These are phyloP conservation scores for Hygrophila difformis DNA, from an alignment of 257 asterid species.

Conservation along the genomic window DNA sequence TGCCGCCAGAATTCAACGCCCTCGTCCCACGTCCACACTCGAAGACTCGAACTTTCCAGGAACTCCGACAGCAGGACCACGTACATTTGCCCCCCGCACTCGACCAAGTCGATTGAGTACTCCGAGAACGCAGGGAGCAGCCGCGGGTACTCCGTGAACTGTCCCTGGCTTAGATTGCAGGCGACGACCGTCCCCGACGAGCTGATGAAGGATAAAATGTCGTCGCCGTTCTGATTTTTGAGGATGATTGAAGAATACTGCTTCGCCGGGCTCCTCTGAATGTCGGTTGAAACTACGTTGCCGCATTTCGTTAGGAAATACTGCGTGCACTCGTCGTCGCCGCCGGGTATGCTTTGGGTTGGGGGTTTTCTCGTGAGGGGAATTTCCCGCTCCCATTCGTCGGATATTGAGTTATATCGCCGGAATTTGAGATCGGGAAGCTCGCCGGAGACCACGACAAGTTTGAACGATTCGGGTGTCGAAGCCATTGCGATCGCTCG, in stretches of 20 bases:
- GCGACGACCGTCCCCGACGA: slow-evolving; percentile 50
- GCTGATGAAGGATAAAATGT: slow-evolving; percentile 50
- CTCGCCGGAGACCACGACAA: slow-evolving; percentile 44
- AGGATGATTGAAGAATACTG: slow-evolving; percentile 59
- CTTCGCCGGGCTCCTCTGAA: slow-evolving; percentile 71
- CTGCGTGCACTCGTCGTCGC: slow-evolving; percentile 24
- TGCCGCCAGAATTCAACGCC: slow-evolving; percentile 37
- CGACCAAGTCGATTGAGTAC: slow-evolving; percentile 73
- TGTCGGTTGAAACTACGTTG: slow-evolving; percentile 52
- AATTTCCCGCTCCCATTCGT: slow-evolving; percentile 41
- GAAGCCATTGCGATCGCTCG: slow-evolving; percentile 60
- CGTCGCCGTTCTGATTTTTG: slow-evolving; percentile 26
- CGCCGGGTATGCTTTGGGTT: slow-evolving; percentile 9
- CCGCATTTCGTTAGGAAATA: slow-evolving; percentile 81
- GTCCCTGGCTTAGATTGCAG: slow-evolving; percentile 42
- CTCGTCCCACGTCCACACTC: slow-evolving; percentile 72
- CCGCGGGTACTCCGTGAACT: slow-evolving; percentile 57
- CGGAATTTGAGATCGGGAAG: slow-evolving; percentile 37
- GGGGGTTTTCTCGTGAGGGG: slow-evolving; percentile 21
- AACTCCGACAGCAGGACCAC: slow-evolving; percentile 61
- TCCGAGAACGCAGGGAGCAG: slow-evolving; percentile 56
- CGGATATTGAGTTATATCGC: slow-evolving; percentile 28
- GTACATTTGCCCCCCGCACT: slow-evolving; percentile 44
- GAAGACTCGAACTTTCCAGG: slow-evolving; percentile 55
- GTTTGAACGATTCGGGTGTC: slow-evolving; percentile 24